Conservation (phyloP, 768 basidiomycete genomes). For the Podaxis sp. region DNA sequence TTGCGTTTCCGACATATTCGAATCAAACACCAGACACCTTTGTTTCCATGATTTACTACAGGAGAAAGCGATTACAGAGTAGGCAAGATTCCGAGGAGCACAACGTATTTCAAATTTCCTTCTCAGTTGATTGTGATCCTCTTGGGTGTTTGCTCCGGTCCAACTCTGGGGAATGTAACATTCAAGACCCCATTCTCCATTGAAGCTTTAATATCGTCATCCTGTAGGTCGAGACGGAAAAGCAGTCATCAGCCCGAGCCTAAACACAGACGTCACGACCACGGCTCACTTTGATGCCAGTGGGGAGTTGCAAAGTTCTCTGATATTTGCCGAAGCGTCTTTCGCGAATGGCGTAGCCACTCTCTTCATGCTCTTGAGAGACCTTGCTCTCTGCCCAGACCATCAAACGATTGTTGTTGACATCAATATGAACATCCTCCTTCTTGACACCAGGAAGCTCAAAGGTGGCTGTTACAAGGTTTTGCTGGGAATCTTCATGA, state of each 20-base stretch:
- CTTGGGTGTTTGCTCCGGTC: slow-evolving; percentile 27
- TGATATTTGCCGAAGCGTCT: slow-evolving; percentile 45
- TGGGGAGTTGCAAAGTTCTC: slow-evolving; percentile 42
- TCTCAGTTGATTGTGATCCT: slow-evolving; percentile 25
- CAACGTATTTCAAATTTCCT: neutral
- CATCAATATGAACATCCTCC: slow-evolving; percentile 41
- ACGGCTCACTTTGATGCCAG: slow-evolving; percentile 40
- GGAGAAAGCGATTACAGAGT: no score
- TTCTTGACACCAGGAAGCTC: slow-evolving; percentile 53
- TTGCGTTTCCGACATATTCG: neutral
- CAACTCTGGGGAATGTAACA: slow-evolving; percentile 48
- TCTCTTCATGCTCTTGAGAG: slow-evolving; percentile 27
- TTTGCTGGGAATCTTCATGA: slow-evolving; percentile 13
- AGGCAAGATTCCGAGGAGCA: neutral
- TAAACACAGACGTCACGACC: neutral
- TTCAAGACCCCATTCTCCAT: slow-evolving; percentile 49
- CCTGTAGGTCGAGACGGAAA: slow-evolving; percentile 22
- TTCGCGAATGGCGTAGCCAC: slow-evolving; percentile 39
- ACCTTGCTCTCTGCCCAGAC: slow-evolving; percentile 39
- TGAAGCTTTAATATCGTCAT: slow-evolving; percentile 27
- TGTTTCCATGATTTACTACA: no score
- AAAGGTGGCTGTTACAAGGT: slow-evolving; percentile 45
- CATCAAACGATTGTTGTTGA: slow-evolving; percentile 41
- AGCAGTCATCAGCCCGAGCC: neutral
- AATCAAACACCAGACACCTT: neutral